These are phyloP conservation scores for Elsinoe ampelina DNA, from an alignment of 2,329 filamentous ascomycete genomes.

Conservation along the genomic window DNA sequence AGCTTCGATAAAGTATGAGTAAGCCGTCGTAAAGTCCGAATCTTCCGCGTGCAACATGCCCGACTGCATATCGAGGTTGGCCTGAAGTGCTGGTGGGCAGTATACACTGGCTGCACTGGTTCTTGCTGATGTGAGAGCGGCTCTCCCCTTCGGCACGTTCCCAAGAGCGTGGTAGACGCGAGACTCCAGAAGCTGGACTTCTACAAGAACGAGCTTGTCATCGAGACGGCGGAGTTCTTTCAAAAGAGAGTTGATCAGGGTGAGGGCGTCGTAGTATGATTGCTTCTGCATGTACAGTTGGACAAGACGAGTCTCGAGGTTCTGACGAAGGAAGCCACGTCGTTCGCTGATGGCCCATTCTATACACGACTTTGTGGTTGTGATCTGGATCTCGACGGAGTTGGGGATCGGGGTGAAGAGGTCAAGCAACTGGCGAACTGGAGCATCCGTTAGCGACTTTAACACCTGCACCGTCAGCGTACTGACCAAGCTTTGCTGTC, in stretches of 20 bases:
- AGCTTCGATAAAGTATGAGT: constrained; percentile 98
- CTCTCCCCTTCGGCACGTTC: constrained; percentile 91
- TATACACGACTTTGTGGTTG: constrained; percentile 97
- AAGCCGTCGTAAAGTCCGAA: constrained; percentile 97
- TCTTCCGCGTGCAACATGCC: constrained; percentile 98
- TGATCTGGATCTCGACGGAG: constrained; percentile 86
- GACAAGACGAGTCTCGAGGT: constrained; percentile 92
- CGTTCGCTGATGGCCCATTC: constrained; percentile 96
- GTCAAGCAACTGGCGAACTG: constrained; percentile 93
- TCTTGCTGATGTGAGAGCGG: constrained; percentile 84
- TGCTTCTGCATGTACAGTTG: constrained; percentile 94
- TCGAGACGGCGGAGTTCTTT: constrained; percentile 96
- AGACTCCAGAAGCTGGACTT: constrained; percentile 95
- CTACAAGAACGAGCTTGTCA: constrained; percentile 95
- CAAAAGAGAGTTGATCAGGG: constrained; percentile 90
- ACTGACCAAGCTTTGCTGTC: constrained; percentile 89
- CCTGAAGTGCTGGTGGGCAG: constrained; percentile 88
- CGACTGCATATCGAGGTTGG: constrained; percentile 96
- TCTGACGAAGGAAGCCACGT: constrained; percentile 92
- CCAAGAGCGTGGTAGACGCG: constrained; percentile 94
- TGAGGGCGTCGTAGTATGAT: constrained; percentile 92
- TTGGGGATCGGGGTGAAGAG: constrained; percentile 90
- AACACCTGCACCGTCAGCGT: neutral
- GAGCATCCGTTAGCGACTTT: constrained; percentile 4
- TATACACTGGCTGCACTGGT: constrained; percentile 96